Percentiles rank a stretch among this genome's conserved stretches.
Conservation (phyloP, 2,329 filamentous ascomycete genomes). For the Diaporthe sp. region DNA sequence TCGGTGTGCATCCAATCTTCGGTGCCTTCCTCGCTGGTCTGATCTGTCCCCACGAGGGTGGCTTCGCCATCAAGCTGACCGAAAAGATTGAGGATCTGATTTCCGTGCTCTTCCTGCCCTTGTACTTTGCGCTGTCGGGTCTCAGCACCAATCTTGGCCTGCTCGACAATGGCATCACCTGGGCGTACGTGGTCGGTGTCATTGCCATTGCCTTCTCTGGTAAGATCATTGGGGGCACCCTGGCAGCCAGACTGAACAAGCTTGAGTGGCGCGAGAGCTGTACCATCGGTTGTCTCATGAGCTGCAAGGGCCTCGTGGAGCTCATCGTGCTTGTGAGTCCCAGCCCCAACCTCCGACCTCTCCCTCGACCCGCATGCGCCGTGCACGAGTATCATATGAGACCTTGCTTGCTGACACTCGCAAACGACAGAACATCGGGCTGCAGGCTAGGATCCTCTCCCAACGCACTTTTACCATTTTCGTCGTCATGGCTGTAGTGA, state of each 20-base stretch:
- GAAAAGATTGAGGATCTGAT: slow-evolving; percentile 97
- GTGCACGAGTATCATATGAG: too few relatives aligned
- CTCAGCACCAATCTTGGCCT: slow-evolving; percentile 89
- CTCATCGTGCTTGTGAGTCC: slow-evolving; percentile 86
- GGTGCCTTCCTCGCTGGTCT: slow-evolving; percentile 91
- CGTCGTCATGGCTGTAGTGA: slow-evolving; percentile 88
- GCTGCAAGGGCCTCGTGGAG: slow-evolving; percentile 95
- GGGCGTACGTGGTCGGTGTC: slow-evolving; percentile 90
- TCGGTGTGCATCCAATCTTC: slow-evolving; percentile 95
- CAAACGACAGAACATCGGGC: slow-evolving; percentile 72
- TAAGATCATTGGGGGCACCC: slow-evolving; percentile 85
- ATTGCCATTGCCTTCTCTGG: slow-evolving; percentile 84
- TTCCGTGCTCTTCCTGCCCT: slow-evolving; percentile 83
- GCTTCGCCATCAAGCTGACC: slow-evolving; percentile 90
- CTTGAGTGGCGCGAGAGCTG: slow-evolving; percentile 92
- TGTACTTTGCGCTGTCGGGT: slow-evolving; percentile 95
- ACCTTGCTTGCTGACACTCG: slow-evolving; percentile 36
- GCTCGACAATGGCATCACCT: slow-evolving; percentile 83
- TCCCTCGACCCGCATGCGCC: too few relatives aligned
- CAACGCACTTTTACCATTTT: slow-evolving; percentile 91
- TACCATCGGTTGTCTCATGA: slow-evolving; percentile 92
- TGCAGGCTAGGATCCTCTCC: slow-evolving; percentile 86
- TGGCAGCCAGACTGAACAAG: slow-evolving; percentile 81
- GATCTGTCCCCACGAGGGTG: slow-evolving; percentile 90
- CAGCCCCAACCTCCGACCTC: neutral